Conservation (phyloP, 495 filamentous ascomycete genomes). For the Penicillium alfredii region DNA sequence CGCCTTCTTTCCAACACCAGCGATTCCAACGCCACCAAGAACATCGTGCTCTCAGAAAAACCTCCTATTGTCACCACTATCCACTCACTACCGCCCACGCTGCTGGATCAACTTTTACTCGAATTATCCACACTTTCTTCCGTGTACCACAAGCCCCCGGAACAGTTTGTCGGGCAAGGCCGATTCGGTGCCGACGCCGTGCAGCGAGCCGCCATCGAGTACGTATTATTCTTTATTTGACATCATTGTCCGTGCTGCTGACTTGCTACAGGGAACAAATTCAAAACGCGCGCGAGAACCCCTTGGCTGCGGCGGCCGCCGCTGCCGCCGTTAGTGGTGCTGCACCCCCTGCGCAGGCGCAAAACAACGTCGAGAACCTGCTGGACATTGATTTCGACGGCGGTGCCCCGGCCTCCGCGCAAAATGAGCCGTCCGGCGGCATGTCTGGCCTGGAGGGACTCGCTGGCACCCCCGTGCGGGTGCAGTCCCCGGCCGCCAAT, state of each 20-base stretch:
- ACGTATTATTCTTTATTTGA: slow-evolving; percentile 17
- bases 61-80: slow-evolving; percentile 93
- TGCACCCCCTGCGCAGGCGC: slow-evolving; percentile 42
- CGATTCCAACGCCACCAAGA: slow-evolving; percentile 80
- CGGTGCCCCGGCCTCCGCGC: slow-evolving; percentile 79
- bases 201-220: slow-evolving; percentile 90
- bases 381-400: slow-evolving; percentile 98
- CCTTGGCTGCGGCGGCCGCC: slow-evolving; percentile 78
- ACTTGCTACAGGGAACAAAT: slow-evolving; percentile 61
- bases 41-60: slow-evolving; percentile 87
- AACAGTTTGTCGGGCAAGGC: slow-evolving; percentile 93
- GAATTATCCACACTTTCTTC: slow-evolving; percentile 96
- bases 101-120: slow-evolving; percentile 79
- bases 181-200: slow-evolving; percentile 91
- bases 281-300: slow-evolving; percentile 87
- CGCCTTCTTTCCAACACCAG: slow-evolving; percentile 78
- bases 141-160: slow-evolving; percentile 98
- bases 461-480: slow-evolving; percentile 74
- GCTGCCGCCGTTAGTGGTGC: slow-evolving; percentile 59
- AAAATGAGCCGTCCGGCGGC: slow-evolving; percentile 58
- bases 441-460: slow-evolving; percentile 66
- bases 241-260: slow-evolving; percentile 2
- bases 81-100: slow-evolving; percentile 69
- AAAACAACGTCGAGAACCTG: slow-evolving; percentile 87
- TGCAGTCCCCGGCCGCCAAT: slow-evolving; percentile 53